These are phyloP conservation scores for Mrakia blollopis DNA, from an alignment of 768 basidiomycete species.

Conservation along the genomic window DNA sequence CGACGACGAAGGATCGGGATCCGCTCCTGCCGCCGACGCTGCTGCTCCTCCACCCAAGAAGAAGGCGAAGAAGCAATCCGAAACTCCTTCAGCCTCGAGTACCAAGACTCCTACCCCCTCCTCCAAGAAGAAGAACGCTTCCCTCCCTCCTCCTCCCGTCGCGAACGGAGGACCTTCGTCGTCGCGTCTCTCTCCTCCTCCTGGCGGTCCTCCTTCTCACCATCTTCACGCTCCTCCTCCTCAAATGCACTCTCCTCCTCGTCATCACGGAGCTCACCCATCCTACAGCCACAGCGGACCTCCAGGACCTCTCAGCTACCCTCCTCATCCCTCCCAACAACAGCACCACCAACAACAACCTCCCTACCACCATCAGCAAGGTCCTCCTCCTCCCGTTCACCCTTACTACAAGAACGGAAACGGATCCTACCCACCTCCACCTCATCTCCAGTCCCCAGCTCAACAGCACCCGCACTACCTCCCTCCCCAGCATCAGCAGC, in stretches of 20 bases:
- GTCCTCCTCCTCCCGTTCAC: no score
- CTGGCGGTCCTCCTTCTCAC: neutral
- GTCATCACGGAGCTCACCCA: neutral
- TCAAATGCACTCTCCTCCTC: neutral
- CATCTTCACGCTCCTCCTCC: neutral
- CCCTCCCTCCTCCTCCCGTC: neutral
- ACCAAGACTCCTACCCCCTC: neutral
- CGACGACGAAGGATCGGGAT: neutral
- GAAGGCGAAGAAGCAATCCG: conserved; percentile 5
- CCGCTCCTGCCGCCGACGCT: neutral
- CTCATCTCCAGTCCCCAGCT: no score
- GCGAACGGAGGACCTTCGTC: conserved; percentile 7
- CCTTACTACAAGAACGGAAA: no score
- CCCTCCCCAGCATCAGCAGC: no score
- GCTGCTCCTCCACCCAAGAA: neutral
- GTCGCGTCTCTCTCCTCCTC: neutral
- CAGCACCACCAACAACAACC: conserved; percentile 7
- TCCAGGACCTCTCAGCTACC: neutral
- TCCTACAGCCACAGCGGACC: neutral
- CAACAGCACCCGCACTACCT: no score
- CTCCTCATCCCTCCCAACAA: conserved; percentile 2
- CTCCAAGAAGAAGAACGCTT: neutral
- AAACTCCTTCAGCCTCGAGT: neutral
- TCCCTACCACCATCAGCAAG: neutral
- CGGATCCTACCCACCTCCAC: no score